Evolutionary conservation across 2,329 filamentous ascomycete genomes (phyloP), one percentile per base, ranked within the genome.

Genomic region (Alternaria consortialis): DNA sequence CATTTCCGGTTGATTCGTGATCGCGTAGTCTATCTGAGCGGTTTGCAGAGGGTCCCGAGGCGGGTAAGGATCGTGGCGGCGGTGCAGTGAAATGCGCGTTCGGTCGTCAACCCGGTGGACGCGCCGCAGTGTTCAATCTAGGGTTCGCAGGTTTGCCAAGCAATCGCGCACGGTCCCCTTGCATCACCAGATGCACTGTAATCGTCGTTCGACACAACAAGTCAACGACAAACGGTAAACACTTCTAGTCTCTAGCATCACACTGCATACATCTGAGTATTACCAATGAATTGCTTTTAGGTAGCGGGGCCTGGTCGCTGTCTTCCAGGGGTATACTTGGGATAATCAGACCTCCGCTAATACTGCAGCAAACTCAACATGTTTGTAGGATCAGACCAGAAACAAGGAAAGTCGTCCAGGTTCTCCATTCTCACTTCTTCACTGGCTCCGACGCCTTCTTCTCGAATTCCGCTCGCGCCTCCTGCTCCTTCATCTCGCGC

Each of bases 401-500:
- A 46, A 53, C 52, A 53, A 56, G 50, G 47, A 47, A 40, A 44
- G 50, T 43, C 34, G 31, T 42, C 29, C 53, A 40, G 17, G 11
- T 11, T 6, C 37, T n/a, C 37, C 36, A 57, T 40, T 63, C 54
- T 62, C 57, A 64, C 63, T 75, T 75, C 65, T 72, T 74, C 36
- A 65, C 60, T 29, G 65, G 59, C 56, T 76, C 71, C 20, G 81
- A 77, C 7, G 83, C 83, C 58, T 82, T 89, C 83, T 79, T 88
- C 83, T 80, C 91, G 77, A 87, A 80, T 77, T 90, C 89, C 69
- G 91, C 84, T 32, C 87, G 87, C 75, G 94, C 89, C 76, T 97
- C 91, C 72, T 94, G 87, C 69, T 93, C 90, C 84, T 96, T 96
- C 87, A 92, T 91, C 80, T 97, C 94, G 62, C 91, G 88, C 46